These are phyloP conservation scores for Fusarium verticillioides DNA, from an alignment of 2,329 filamentous ascomycete species.

Conservation along the genomic window DNA sequence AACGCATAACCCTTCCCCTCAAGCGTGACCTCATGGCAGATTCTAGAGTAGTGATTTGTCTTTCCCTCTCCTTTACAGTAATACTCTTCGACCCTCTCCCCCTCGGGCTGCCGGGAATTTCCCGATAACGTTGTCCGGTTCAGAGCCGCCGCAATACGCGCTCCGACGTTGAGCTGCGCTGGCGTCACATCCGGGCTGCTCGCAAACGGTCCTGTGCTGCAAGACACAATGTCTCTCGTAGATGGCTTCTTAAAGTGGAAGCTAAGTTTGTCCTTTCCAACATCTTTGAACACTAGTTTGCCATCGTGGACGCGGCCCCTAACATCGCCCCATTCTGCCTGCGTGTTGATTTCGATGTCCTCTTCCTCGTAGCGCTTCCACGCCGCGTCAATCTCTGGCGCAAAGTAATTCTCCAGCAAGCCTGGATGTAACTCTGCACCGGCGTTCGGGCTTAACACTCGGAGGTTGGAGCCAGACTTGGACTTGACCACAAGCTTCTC, in stretches of 20 bases:
- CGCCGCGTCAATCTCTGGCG: slow-evolving; percentile 61
- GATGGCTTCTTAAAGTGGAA: slow-evolving; percentile 58
- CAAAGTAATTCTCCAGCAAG: slow-evolving; percentile 63
- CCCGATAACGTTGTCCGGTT: slow-evolving; percentile 76
- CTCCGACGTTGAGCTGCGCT: slow-evolving; percentile 71
- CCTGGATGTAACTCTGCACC: slow-evolving; percentile 56
- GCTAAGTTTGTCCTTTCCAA: slow-evolving; percentile 49
- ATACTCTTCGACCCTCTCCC: slow-evolving; percentile 60
- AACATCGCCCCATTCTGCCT: slow-evolving; percentile 62
- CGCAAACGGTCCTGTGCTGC: slow-evolving; percentile 66
- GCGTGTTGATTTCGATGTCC: slow-evolving; percentile 64
- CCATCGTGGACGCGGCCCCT: slow-evolving; percentile 55
- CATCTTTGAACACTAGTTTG: slow-evolving; percentile 54
- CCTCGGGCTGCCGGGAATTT: slow-evolving; percentile 62
- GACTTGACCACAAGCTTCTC: slow-evolving; percentile 60
- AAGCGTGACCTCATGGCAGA: slow-evolving; percentile 70
- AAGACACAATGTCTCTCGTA: slow-evolving; percentile 62
- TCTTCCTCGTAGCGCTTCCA: slow-evolving; percentile 60
- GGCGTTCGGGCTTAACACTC: slow-evolving; percentile 65
- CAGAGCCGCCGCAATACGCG: slow-evolving; percentile 79
- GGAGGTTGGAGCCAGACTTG: slow-evolving; percentile 54
- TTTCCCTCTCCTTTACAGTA: slow-evolving; percentile 57
- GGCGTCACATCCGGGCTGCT: slow-evolving; percentile 51
- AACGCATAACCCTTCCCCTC: slow-evolving; percentile 75
- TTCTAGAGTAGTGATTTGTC: slow-evolving; percentile 75